Evolutionary conservation across 2,329 filamentous ascomycete species (phyloP), one percentile per base, ranked within the genome.

Genomic region (Pyrenochaeta sp.): DNA sequence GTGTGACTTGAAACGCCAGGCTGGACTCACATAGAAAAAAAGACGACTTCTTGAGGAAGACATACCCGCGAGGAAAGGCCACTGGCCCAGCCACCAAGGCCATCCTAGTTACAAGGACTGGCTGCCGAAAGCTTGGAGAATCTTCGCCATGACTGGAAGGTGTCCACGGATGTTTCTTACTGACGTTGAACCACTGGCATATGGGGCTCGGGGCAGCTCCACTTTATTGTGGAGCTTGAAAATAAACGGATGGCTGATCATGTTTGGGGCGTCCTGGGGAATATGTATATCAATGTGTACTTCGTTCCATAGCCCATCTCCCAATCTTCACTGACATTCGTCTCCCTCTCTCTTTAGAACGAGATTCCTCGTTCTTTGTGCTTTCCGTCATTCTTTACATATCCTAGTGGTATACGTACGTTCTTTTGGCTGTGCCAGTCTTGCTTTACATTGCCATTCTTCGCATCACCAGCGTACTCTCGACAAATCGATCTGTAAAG

Each of bases 351-450:
- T 51, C 53, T 54, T 53, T 49, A 43, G 30, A 30, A 54, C 42
- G 23, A 42, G 14, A 9, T 27, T 27, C 52, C 51, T 61, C 49
- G 30, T 35, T 43, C 36, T 48, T 52, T 30, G 6, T 17, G 32
- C 46, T 45, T 51, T 31, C 42, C 29, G 35, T 47, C 53, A 41
- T 47, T 54, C 45, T 49, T 37, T 54, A 21, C 45, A 53, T 55
- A 52, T 47, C 52, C 56, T 46, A 54, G 53, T 21, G 45, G 43
- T 51, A 54, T 54, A 49, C 33, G 32, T 53, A 51, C 58, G 40
- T 56, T 61, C 56, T 43, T 48, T 58, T 54, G 56, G 54, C 58
- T 53, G 60, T 36, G 58, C 58, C 58, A 54, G 14, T 54, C 44
- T 45, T 23, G 48, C 32, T 43, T 51, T 47, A 18, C 27, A 31